phyloP scores from a whole-genome alignment of 2,329 filamentous ascomycete genomes.

The Talaromyces piceae region DNA sequence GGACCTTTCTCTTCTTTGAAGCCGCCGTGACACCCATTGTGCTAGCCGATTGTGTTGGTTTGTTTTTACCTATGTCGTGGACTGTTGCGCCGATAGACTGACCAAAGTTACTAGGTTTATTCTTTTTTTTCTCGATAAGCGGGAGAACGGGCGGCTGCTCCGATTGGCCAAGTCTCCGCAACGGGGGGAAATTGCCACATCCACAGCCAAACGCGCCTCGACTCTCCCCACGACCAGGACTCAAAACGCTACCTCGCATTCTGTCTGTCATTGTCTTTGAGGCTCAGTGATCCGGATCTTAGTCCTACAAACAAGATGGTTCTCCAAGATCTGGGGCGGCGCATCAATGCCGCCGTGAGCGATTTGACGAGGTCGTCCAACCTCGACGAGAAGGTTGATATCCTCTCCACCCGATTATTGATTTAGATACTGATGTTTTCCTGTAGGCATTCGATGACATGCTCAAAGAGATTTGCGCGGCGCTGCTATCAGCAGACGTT shows the following conservation, averaged over 20 bases:
- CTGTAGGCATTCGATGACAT: conserved; percentile 97
- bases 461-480: conserved; percentile 96
- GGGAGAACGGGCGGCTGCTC: conserved; percentile 13
- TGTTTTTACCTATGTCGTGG: background rate
- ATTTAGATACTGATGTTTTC: conserved; percentile 1
- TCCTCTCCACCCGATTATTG: background rate
- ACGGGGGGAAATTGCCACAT: conserved; percentile 11
- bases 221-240: conserved; percentile 7
- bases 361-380: conserved; percentile 89
- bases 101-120: conserved; percentile 2
- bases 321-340: conserved; percentile 95
- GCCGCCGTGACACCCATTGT: conserved; percentile 33
- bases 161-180: conserved; percentile 24
- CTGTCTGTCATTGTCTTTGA: conserved; percentile 16
- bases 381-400: conserved; percentile 80
- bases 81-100: background rate
- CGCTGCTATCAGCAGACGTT: conserved; percentile 92
- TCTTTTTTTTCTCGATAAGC: conserved; percentile 15
- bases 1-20: conserved; percentile 51
- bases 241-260: background rate
- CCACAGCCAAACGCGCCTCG: background rate
- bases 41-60: background rate
- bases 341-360: conserved; percentile 93
- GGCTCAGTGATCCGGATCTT: background rate
- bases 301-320: too few species aligned